Conservation (phyloP, 2,329 filamentous ascomycete genomes). For the Diaporthe ampelina region DNA sequence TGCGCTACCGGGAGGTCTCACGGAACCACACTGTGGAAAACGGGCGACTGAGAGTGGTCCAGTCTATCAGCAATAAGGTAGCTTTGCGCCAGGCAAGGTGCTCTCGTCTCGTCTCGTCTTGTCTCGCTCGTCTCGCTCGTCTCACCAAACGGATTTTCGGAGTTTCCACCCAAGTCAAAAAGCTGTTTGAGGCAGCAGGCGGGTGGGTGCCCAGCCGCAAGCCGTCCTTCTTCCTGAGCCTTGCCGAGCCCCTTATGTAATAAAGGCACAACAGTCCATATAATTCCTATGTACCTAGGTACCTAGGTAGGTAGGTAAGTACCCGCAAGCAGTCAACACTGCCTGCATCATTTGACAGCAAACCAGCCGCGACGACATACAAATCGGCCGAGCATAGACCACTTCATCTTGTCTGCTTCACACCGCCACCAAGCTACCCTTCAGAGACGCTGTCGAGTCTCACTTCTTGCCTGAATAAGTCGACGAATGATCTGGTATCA, state of each 20-base stretch:
- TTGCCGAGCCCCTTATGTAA: conserved; percentile 8
- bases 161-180: conserved; percentile 20
- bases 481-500: background rate
- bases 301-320: background rate
- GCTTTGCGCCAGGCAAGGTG: conserved; percentile 39
- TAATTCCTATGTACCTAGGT: background rate
- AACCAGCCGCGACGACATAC: background rate
- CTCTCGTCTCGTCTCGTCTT: conserved; percentile 12
- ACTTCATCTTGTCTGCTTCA: background rate
- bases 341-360: background rate
- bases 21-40: background rate
- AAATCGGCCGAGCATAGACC: background rate
- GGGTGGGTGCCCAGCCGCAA: background rate
- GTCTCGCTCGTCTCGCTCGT: conserved; percentile 3
- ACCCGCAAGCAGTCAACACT: background rate
- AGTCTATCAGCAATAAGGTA: background rate
- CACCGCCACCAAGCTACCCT: background rate
- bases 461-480: no score
- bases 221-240: background rate
- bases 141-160: conserved; percentile 2
- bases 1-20: background rate
- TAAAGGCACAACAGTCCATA: no score
- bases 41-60: background rate
- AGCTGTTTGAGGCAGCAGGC: conserved; percentile 18
- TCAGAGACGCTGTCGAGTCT: background rate